phyloP scores from a whole-genome alignment of 2,329 filamentous ascomycete species.

The Epichloe glyceriae region DNA sequence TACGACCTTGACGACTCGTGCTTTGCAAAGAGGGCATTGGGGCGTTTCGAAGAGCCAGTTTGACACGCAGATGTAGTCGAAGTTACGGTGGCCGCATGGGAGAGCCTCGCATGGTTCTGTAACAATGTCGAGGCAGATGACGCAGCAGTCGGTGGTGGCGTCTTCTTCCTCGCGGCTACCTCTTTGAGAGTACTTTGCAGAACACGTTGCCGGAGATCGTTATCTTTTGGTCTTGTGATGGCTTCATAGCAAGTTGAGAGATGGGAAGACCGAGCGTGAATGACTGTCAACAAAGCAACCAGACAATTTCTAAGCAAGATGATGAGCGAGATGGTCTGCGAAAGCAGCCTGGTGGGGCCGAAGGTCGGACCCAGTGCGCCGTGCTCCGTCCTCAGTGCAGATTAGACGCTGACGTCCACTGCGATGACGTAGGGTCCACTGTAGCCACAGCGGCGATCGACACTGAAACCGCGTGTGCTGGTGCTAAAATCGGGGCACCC shows the following conservation, averaged over 20 bases:
- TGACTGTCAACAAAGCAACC: neutral
- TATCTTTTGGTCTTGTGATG: conserved; percentile 6
- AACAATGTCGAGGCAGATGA: conserved; percentile 74
- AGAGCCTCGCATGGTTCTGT: conserved; percentile 57
- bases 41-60: conserved; percentile 67
- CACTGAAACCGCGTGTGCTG: neutral
- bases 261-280: too few relatives aligned
- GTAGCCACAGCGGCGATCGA: neutral
- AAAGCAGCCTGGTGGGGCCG: neutral
- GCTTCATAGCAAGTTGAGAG: neutral
- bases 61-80: conserved; percentile 74
- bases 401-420: neutral
- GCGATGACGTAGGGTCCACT: neutral
- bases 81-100: conserved; percentile 69
- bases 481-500: neutral
- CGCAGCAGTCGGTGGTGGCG: conserved; percentile 41
- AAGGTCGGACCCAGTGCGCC: neutral
- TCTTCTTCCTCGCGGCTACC: conserved; percentile 18
- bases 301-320: neutral
- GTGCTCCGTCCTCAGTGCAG: too few relatives aligned
- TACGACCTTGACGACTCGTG: conserved; percentile 42
- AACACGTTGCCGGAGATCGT: conserved; percentile 28
- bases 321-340: too few relatives aligned
- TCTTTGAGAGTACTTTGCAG: conserved; percentile 33
- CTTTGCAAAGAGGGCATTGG: conserved; percentile 69